Evolutionary conservation across 2,329 filamentous ascomycete species (phyloP), one percentile per base, ranked within the genome.

Genomic region (Pyricularia sp.): DNA sequence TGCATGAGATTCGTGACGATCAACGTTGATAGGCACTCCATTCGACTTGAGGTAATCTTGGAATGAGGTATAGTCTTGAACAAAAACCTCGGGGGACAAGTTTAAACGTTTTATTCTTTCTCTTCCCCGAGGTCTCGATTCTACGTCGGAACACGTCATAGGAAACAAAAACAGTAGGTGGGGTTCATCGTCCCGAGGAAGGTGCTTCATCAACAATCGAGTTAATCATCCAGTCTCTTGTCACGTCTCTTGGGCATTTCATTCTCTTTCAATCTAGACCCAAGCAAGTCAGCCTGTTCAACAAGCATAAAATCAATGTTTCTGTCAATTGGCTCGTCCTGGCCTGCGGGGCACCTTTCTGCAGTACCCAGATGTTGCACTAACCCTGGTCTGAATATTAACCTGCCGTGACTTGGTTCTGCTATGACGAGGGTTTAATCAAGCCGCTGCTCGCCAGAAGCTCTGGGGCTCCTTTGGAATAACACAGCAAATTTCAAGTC

Each of bases 381-480:
- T 69, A 70, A 19, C 68, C 77, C 3, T 65, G 69, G 19, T n/a
- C 65, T 3, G 68, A 69, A 6, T 71, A 70, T 62, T 60, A 68
- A 59, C 65, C 55, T 10, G 69, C 71, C 0, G 68, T 77, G 26
- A 76, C 74, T 3, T 77, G 75, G 65, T 76, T 75, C 65, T 65
- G 68, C 2, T 74, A 75, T 35, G 63, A 31, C 0, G 66, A 71
- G 7, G 73, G 73, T 1, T 70, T 68, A 33, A 68, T 67, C 62
- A 73, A 77, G 69, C 76, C 75, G 3, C 67, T 77, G 8, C 63
- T 77, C n/a, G 72, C 68, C 73, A 1, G 66, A 71, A 24, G 74
- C 73, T 0, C 65, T 77, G 40, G 40, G 62, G 22, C 26, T 22
- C 30, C 62, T 63, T 4, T 26, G n/a, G 40, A 1, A 44, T n/a